phyloP scores from a whole-genome alignment of 2,329 filamentous ascomycete genomes.

The Cladophialophora bantiana region DNA sequence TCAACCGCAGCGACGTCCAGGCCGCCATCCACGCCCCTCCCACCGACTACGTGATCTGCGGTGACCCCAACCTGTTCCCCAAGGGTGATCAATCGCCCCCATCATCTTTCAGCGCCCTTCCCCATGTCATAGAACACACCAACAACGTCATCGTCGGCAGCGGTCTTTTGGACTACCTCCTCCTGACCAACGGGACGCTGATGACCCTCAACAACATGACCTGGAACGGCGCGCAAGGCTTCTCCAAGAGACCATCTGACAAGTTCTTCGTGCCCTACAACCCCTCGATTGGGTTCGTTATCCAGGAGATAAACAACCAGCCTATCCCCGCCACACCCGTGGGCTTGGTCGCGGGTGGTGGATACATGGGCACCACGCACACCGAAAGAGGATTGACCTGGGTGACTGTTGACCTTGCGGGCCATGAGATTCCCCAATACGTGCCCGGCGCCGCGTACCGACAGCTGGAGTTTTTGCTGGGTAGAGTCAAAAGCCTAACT shows the following conservation, averaged over 20 bases:
- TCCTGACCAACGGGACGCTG: conserved; percentile 60
- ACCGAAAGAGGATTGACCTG: conserved; percentile 56
- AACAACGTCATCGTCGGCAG: conserved; percentile 60
- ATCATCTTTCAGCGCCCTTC: conserved; percentile 31
- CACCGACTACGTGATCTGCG: conserved; percentile 53
- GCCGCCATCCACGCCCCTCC: conserved; percentile 57
- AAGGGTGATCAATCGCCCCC: conserved; percentile 57
- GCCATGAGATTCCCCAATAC: conserved; percentile 65
- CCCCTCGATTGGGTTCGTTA: conserved; percentile 47
- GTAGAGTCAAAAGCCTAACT: conserved; percentile 55
- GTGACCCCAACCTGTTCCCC: conserved; percentile 46
- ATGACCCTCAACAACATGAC: conserved; percentile 63
- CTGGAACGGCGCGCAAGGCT: conserved; percentile 58
- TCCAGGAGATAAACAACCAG: conserved; percentile 38
- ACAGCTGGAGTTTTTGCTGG: conserved; percentile 77
- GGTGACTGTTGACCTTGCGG: conserved; percentile 38
- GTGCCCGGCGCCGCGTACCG: conserved; percentile 72
- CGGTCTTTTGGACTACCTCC: conserved; percentile 58
- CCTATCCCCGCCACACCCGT: conserved; percentile 43
- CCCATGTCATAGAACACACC: conserved; percentile 57
- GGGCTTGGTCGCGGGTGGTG: conserved; percentile 49
- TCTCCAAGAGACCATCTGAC: conserved; percentile 51
- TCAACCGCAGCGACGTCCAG: conserved; percentile 61
- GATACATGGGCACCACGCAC: conserved; percentile 51
- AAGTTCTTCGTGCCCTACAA: conserved; percentile 55